These are phyloP conservation scores for Pelargonium fulgidum DNA, from an alignment of 441 rosid genomes.

Conservation along the genomic window DNA sequence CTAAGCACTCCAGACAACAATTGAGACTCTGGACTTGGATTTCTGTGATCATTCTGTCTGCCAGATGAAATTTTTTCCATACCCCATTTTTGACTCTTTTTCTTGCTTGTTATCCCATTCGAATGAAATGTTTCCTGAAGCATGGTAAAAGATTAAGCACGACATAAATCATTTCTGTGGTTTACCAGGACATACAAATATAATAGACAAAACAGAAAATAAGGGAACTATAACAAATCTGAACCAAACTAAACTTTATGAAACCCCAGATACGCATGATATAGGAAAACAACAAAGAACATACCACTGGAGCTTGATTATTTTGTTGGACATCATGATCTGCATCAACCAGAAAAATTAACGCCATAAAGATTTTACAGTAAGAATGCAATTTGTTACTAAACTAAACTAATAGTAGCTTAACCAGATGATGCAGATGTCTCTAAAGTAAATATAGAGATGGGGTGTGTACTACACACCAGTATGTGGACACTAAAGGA, in stretches of 20 bases:
- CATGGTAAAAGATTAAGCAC: slow-evolving; percentile 16
- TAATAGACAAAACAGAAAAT: neutral
- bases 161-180: slow-evolving; percentile 11
- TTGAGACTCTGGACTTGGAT: slow-evolving; percentile 39
- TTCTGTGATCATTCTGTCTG: slow-evolving; percentile 37
- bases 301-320: slow-evolving; percentile 46
- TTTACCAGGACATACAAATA: neutral
- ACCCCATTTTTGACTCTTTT: slow-evolving; percentile 94
- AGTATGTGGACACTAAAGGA: neutral
- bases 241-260: neutral
- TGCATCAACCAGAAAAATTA: slow-evolving; percentile 35
- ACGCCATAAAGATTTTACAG: slow-evolving; percentile 19
- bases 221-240: neutral
- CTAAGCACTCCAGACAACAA: slow-evolving; percentile 29
- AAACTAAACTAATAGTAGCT: neutral
- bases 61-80: slow-evolving; percentile 46
- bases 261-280: too few species aligned
- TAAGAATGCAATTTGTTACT: neutral
- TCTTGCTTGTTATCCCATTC: slow-evolving; percentile 85
- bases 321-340: slow-evolving; percentile 36
- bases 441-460: neutral
- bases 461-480: neutral
- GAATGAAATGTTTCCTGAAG: slow-evolving; percentile 56
- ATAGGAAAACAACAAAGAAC: slow-evolving; percentile 13
- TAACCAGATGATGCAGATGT: neutral